Evolutionary conservation across 495 filamentous ascomycete genomes (phyloP).

Genomic region (Penicillium silybi): DNA sequence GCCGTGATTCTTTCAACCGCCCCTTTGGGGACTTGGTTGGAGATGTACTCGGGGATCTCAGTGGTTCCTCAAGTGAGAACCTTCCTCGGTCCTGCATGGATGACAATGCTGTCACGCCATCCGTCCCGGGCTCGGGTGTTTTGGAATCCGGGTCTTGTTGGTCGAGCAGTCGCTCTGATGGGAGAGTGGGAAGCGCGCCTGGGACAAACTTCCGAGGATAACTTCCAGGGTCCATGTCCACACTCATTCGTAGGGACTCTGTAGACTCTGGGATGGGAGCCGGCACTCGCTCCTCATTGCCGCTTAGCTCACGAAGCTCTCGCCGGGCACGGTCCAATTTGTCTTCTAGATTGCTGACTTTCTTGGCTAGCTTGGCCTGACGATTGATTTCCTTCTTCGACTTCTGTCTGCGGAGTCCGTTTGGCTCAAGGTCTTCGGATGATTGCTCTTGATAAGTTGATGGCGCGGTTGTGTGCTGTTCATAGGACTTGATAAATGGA

Average conservation of each 20-base stretch:
- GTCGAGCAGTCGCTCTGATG: constrained; percentile 54
- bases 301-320: constrained; percentile 50
- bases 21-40: constrained; percentile 17
- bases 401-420: constrained; percentile 43
- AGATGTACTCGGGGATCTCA: neutral
- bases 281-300: constrained; percentile 35
- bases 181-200: constrained; percentile 54
- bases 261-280: constrained; percentile 16
- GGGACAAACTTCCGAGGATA: constrained; percentile 49
- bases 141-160: constrained; percentile 17
- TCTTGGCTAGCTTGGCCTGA: constrained; percentile 59
- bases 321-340: constrained; percentile 57
- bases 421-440: constrained; percentile 26
- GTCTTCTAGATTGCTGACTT: constrained; percentile 61
- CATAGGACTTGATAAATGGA: constrained; percentile 22
- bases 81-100: constrained; percentile 15
- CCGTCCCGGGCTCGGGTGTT: constrained; percentile 2
- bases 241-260: constrained; percentile 15
- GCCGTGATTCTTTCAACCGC: constrained; percentile 15
- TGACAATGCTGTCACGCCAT: constrained; percentile 14
- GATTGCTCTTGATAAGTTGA: constrained; percentile 18
- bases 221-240: constrained; percentile 32
- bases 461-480: constrained; percentile 4
- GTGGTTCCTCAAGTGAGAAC: constrained; percentile 11
- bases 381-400: constrained; percentile 59